These are phyloP conservation scores for Pseudoscleropodium purum DNA, from an alignment of 225 moss, liverwort and hornwort genomes.

Conservation along the genomic window DNA sequence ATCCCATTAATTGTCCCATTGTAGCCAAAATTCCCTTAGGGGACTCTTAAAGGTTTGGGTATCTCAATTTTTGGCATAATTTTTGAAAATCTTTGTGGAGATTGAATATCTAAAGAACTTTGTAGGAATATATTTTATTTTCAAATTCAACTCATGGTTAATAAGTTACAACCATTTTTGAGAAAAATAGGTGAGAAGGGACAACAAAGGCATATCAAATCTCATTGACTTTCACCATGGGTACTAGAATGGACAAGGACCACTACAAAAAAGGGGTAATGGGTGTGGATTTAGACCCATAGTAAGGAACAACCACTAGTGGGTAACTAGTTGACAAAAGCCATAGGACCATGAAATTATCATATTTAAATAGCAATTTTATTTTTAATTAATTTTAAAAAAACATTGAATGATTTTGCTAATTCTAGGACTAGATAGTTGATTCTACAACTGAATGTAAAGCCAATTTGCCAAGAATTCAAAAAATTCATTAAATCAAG, in stretches of 20 bases:
- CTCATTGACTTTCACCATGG: too few species aligned
- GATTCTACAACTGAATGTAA: neutral
- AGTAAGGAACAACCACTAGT: fast-evolving
- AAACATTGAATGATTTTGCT: neutral
- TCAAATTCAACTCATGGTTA: too few species aligned
- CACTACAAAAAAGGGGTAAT: fast-evolving
- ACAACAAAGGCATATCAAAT: fast-evolving
- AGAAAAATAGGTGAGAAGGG: fast-evolving
- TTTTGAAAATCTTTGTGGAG: too few species aligned
- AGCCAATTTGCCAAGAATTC: neutral
- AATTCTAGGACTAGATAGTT: fast-evolving
- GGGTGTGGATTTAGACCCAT: fast-evolving
- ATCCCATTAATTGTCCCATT: neutral
- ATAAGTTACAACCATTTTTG: too few species aligned
- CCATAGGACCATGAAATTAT: fast-evolving
- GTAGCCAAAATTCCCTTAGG: neutral
- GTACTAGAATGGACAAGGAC: too few species aligned
- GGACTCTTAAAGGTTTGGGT: too few species aligned
- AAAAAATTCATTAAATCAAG: neutral
- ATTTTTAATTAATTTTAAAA: too few species aligned
- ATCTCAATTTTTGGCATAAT: too few species aligned
- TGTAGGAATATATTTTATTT: too few species aligned
- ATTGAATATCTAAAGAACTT: too few species aligned
- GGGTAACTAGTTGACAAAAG: neutral
- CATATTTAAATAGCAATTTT: fast-evolving